Percentiles rank a stretch among this genome's conserved stretches.
These are phyloP conservation scores for Pseudocercospora eumusae DNA, from an alignment of 2,329 filamentous ascomycete genomes.

Conservation along the genomic window DNA sequence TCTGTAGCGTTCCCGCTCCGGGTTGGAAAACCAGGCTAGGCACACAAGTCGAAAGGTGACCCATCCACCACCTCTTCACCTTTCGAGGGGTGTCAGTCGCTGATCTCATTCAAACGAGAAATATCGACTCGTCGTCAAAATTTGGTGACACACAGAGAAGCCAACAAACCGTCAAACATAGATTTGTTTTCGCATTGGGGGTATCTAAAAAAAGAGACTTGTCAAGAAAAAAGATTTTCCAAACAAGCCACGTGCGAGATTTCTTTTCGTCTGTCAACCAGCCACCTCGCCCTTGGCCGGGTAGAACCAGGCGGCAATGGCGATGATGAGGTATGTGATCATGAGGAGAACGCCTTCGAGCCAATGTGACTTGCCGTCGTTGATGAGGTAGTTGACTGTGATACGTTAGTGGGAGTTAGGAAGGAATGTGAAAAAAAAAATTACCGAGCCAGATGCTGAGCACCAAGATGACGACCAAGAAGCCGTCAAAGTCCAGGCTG, in stretches of 20 bases:
- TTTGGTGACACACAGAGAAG: no score
- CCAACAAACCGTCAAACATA: not conserved
- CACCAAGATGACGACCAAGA: conserved; percentile 73
- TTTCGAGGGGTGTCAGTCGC: no score
- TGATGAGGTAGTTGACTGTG: conserved; percentile 62
- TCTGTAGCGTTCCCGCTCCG: not conserved
- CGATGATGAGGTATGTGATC: conserved; percentile 59
- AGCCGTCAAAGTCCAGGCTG: conserved; percentile 83
- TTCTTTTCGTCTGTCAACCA: no score
- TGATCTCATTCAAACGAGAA: no score
- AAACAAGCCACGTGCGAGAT: no score
- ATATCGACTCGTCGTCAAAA: no score
- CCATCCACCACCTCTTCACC: no score
- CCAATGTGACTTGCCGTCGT: conserved; percentile 51
- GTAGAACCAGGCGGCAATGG: conserved; percentile 59
- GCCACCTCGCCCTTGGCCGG: conserved; percentile 32
- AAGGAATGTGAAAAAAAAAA: not conserved
- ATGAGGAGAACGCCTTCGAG: conserved; percentile 61
- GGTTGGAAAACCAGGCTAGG: not conserved
- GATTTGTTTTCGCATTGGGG: conserved; percentile 10
- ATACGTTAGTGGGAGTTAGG: not conserved
- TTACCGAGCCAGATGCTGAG: conserved; percentile 50
- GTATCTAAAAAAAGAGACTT: conserved; percentile 9
- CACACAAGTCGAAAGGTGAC: not conserved
- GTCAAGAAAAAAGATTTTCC: conserved; percentile 1